These are phyloP conservation scores for Artemisia annua DNA, from an alignment of 129 eudicot species.

Conservation along the genomic window DNA sequence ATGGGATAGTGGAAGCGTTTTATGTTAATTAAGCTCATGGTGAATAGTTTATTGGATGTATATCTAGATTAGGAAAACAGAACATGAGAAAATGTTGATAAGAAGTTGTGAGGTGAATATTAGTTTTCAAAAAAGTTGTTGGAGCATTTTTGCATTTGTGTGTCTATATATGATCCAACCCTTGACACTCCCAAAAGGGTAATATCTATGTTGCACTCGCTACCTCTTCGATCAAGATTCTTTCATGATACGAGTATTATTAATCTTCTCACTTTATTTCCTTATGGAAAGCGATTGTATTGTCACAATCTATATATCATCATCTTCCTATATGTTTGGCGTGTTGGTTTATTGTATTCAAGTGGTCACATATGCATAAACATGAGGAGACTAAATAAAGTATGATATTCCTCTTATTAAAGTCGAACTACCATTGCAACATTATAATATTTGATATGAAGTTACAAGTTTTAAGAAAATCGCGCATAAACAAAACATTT, in stretches of 20 bases:
- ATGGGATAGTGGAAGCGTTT: background rate
- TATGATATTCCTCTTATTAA: background rate
- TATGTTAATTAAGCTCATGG: background rate
- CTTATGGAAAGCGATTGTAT: slow-evolving; percentile 13
- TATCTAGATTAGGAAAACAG: background rate
- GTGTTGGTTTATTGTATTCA: no score
- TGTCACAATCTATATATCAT: slow-evolving; percentile 8
- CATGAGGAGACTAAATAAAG: background rate
- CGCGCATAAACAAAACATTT: no score
- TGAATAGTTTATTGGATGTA: background rate
- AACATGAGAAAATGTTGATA: background rate
- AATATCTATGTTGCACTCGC: background rate
- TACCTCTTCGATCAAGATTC: slow-evolving; percentile 12
- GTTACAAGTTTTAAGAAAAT: background rate
- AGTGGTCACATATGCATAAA: background rate
- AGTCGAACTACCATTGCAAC: background rate
- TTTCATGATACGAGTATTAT: background rate
- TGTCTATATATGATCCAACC: background rate
- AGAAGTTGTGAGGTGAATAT: background rate
- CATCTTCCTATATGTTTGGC: background rate
- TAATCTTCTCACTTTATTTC: background rate
- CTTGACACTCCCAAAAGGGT: slow-evolving; percentile 16
- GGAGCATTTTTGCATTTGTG: slow-evolving; percentile 11
- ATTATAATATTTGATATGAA: no score
- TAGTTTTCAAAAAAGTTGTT: background rate